A percentile compares a stretch with the other conserved stretches of the same genome.
These are phyloP conservation scores for Pythium biforme DNA, from an alignment of 352 stramenopile genomes.

Conservation along the genomic window DNA sequence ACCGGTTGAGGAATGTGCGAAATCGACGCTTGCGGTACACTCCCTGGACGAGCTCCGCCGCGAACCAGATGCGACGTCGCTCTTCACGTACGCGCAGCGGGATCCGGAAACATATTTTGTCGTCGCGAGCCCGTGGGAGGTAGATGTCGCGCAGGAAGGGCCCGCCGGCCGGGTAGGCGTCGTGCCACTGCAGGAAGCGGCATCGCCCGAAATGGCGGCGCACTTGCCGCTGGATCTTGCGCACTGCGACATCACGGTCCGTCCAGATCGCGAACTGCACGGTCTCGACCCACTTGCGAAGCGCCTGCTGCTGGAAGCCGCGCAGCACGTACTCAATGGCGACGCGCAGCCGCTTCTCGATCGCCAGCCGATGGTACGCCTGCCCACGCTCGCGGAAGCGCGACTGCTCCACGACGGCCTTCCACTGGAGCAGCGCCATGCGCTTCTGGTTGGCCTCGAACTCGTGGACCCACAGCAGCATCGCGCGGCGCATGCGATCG, in stretches of 20 bases:
- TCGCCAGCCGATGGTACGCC: conserved; percentile 59
- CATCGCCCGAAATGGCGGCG: conserved; percentile 39
- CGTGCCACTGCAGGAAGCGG: conserved; percentile 45
- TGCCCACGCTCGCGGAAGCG: conserved; percentile 55
- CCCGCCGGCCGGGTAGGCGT: conserved; percentile 39
- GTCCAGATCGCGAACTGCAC: conserved; percentile 61
- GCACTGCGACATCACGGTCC: conserved; percentile 45
- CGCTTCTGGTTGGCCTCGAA: conserved; percentile 79
- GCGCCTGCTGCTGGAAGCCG: conserved; percentile 59
- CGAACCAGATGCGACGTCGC: conserved; percentile 55
- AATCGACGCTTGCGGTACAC: conserved; percentile 58
- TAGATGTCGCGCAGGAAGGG: conserved; percentile 55
- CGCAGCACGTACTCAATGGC: conserved; percentile 69
- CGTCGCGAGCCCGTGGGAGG: conserved; percentile 37
- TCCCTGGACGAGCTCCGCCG: conserved; percentile 54
- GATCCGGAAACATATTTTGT: conserved; percentile 39
- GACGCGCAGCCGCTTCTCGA: conserved; percentile 55
- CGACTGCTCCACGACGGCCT: conserved; percentile 63
- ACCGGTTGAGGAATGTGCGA: conserved; percentile 43
- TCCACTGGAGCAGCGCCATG: conserved; percentile 77
- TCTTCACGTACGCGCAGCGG: conserved; percentile 52
- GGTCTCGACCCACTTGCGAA: conserved; percentile 52
- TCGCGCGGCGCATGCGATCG: conserved; percentile 62
- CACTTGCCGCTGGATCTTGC: conserved; percentile 54
- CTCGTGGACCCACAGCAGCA: conserved; percentile 65